Evolutionary conservation across 2,329 filamentous ascomycete species (phyloP).

Genomic region (Capronia americana): DNA sequence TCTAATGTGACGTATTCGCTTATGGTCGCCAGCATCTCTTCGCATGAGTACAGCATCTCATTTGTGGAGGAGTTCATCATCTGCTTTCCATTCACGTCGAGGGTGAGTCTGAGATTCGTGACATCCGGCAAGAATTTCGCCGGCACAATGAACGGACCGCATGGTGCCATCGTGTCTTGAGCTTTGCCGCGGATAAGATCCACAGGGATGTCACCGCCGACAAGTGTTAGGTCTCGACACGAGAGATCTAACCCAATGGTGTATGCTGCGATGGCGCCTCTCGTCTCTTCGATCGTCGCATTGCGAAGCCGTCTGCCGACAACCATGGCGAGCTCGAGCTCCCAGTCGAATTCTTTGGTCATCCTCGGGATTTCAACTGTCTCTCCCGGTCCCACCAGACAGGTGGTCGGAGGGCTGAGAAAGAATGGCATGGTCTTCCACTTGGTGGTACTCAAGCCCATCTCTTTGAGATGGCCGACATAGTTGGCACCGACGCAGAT

Average conservation of each 20-base stretch:
- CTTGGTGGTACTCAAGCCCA: constrained; percentile 72
- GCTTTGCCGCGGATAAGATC: constrained; percentile 20
- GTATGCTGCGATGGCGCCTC: constrained; percentile 7
- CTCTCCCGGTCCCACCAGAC: constrained; percentile 17
- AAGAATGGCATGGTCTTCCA: constrained; percentile 81
- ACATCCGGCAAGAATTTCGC: constrained; percentile 14
- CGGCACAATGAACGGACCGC: constrained; percentile 8
- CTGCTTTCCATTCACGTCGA: constrained; percentile 19
- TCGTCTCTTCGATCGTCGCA: constrained; percentile 7
- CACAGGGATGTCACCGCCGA: not conserved
- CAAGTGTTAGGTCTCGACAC: constrained; percentile 14
- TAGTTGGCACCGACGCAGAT: constrained; percentile 23
- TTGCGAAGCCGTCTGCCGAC: constrained; percentile 14
- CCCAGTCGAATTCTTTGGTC: constrained; percentile 24
- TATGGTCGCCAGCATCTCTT: constrained; percentile 14
- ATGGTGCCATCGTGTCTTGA: constrained; percentile 18
- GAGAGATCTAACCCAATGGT: constrained; percentile 14
- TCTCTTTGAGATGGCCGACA: constrained; percentile 19
- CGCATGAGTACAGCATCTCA: constrained; percentile 21
- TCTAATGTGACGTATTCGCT: constrained; percentile 17
- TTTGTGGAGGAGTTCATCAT: constrained; percentile 19
- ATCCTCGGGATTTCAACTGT: constrained; percentile 11
- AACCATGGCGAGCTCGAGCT: constrained; percentile 18
- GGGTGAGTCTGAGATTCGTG: constrained; percentile 9
- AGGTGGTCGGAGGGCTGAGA: constrained; percentile 45